Percentiles rank a stretch among this genome's conserved stretches.
Evolutionary conservation across 306 rosid species (phyloP).

Genomic region (Acacia acuminata): DNA sequence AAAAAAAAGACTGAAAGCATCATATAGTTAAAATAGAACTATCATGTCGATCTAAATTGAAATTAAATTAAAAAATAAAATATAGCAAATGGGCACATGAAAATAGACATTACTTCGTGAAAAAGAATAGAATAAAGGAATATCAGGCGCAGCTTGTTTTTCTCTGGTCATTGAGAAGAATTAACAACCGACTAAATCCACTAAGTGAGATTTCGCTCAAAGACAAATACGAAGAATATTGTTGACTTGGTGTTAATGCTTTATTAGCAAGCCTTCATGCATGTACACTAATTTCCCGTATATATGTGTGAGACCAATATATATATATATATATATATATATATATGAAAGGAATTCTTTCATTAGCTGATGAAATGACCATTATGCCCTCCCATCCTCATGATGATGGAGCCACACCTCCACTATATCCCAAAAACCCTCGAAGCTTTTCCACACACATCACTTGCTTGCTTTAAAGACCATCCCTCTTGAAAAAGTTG

Average conservation of each 20-base stretch:
- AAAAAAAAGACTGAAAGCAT: background rate
- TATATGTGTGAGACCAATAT: conserved; percentile 14
- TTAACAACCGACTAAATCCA: conserved; percentile 50
- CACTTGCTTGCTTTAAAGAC: conserved; percentile 57
- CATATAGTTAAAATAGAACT: background rate
- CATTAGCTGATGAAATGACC: conserved; percentile 32
- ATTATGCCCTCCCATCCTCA: background rate
- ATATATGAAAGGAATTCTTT: background rate
- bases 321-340: background rate
- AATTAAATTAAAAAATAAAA: background rate
- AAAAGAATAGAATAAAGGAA: conserved; percentile 22
- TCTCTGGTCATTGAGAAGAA: conserved; percentile 30
- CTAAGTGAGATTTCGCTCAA: conserved; percentile 43
- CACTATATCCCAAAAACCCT: conserved; percentile 41
- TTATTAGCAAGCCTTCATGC: conserved; percentile 37
- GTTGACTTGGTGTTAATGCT: conserved; percentile 46
- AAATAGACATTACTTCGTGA: background rate
- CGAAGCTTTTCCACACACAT: conserved; percentile 37
- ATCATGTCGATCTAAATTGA: background rate
- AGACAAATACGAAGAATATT: conserved; percentile 49
- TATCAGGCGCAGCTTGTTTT: conserved; percentile 6
- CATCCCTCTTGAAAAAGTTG: conserved; percentile 53
- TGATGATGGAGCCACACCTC: conserved; percentile 70
- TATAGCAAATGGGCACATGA: background rate
- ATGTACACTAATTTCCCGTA: conserved; percentile 37